phyloP scores from a whole-genome alignment of 345 rosid genomes.

The Salix purpurea region DNA sequence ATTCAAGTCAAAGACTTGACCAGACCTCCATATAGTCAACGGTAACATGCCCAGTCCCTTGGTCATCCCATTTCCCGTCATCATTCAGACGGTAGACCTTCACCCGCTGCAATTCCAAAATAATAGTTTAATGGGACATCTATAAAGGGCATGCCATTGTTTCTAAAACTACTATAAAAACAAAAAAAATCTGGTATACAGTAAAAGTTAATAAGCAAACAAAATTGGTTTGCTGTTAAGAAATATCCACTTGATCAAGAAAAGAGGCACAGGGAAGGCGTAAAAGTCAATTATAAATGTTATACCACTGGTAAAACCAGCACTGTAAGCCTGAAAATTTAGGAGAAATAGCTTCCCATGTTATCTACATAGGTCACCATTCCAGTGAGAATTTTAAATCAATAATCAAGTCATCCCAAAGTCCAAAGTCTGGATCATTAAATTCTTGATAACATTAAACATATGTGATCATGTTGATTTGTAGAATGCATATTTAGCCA shows the following conservation, averaged over 20 bases:
- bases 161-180: not conserved
- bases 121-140: not conserved
- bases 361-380: not conserved
- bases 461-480: not conserved
- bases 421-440: not conserved
- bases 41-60: slow-evolving; percentile 80
- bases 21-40: slow-evolving; percentile 86
- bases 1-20: slow-evolving; percentile 5
- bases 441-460: not conserved
- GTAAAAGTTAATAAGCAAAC: not conserved
- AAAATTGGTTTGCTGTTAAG: not conserved
- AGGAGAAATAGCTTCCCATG: not conserved
- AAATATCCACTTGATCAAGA: not conserved
- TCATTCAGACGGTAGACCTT: slow-evolving; percentile 70
- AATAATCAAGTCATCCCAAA: not conserved
- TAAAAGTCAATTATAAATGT: not conserved
- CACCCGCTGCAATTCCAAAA: slow-evolving; percentile 57
- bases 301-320: not conserved
- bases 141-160: not conserved
- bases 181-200: not conserved
- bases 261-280: not conserved
- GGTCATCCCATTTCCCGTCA: slow-evolving; percentile 94
- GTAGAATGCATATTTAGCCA: not conserved
- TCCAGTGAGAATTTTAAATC: not conserved
- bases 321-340: not conserved